phyloP scores from a whole-genome alignment of 805 yeast species.

The Groenewaldozyma tartarivorans region DNA sequence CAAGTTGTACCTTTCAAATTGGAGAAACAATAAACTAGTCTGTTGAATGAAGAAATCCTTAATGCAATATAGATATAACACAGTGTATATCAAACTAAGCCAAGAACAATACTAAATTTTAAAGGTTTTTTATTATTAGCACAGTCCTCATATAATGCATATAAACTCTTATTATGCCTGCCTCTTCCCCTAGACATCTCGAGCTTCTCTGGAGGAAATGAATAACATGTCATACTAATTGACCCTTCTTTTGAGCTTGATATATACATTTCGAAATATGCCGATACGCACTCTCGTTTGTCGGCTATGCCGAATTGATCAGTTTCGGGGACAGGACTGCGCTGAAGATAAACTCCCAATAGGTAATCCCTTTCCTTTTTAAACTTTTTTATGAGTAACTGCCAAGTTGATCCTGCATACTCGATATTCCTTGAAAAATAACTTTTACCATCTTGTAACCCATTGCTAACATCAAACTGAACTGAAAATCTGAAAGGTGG shows the following conservation, averaged over 20 bases:
- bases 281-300: slow-evolving; percentile 35
- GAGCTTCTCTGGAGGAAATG: slow-evolving; percentile 47
- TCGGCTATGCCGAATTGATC: no score
- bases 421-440: slow-evolving; percentile 45
- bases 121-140: slow-evolving; percentile 36
- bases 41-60: slow-evolving; percentile 49
- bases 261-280: slow-evolving; percentile 45
- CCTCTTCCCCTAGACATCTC: slow-evolving; percentile 53
- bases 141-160: slow-evolving; percentile 42
- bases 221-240: slow-evolving; percentile 41
- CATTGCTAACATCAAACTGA: slow-evolving; percentile 39
- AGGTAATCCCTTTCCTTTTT: slow-evolving; percentile 32
- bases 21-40: slow-evolving; percentile 68
- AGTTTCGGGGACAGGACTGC: no score
- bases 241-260: slow-evolving; percentile 42
- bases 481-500: slow-evolving; percentile 50
- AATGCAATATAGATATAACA: background rate
- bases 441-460: slow-evolving; percentile 39
- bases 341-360: slow-evolving; percentile 41
- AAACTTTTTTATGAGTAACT: slow-evolving; percentile 43
- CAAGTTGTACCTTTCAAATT: slow-evolving; percentile 77
- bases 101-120: slow-evolving; percentile 42
- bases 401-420: slow-evolving; percentile 57
- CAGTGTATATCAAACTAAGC: slow-evolving; percentile 33
- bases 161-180: slow-evolving; percentile 49